phyloP scores from a whole-genome alignment of 1,139 yeast genomes.

The Debaryomyces subglobosus region DNA sequence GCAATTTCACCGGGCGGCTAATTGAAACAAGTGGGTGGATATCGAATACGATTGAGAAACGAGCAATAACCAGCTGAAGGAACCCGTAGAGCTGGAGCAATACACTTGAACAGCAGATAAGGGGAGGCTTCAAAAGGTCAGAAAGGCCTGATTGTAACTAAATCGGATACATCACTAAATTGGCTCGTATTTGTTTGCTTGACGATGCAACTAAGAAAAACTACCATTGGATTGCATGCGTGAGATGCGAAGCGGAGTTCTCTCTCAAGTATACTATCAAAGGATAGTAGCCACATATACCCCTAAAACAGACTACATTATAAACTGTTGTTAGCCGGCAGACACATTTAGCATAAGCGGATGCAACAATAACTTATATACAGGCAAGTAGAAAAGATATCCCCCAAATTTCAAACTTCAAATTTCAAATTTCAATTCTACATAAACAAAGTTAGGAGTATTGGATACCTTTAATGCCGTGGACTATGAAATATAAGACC shows the following conservation, averaged over 20 bases:
- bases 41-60: not conserved
- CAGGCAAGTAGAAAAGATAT: not conserved
- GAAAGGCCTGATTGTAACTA: not conserved
- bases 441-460: not conserved
- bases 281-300: not conserved
- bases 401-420: not conserved
- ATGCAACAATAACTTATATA: not conserved
- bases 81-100: not conserved
- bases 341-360: not conserved
- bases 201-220: not conserved
- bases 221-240: not conserved
- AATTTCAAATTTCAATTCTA: not conserved
- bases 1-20: not conserved
- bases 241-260: not conserved
- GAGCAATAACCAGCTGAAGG: not conserved
- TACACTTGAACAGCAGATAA: not conserved
- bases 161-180: not conserved
- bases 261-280: not conserved
- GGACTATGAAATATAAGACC: not conserved
- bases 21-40: not conserved
- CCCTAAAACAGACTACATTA: not conserved
- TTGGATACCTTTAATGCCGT: not conserved
- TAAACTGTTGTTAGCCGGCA: not conserved
- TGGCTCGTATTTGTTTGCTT: not conserved
- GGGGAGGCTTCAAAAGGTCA: not conserved